Evolutionary conservation across 1,284 basidiomycete genomes (phyloP).

Genomic region (Sporisorium iseilematis-ciliati): DNA sequence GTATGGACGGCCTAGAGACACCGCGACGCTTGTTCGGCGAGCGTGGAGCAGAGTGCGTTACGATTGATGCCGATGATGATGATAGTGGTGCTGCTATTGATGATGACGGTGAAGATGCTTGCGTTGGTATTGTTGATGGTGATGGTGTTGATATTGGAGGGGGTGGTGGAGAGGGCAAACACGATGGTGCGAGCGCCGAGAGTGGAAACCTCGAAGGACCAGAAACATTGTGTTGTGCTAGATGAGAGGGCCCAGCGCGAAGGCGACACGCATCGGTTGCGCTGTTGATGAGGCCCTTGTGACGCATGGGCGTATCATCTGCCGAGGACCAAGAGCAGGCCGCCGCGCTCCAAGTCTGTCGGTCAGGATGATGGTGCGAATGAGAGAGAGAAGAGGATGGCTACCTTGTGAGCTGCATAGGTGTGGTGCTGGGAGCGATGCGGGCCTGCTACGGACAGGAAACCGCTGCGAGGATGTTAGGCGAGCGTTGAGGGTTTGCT

Average conservation of each 20-base stretch:
- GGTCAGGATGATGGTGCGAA: slow-evolving; percentile 22
- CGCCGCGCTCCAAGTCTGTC: slow-evolving; percentile 25
- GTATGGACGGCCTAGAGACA: not conserved
- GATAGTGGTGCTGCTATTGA: not conserved
- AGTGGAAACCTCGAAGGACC: slow-evolving; percentile 31
- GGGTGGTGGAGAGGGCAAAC: slow-evolving; percentile 25
- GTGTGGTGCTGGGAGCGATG: not conserved
- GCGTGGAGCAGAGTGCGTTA: not conserved
- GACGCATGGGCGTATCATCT: slow-evolving; percentile 47
- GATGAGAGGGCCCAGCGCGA: slow-evolving; percentile 12
- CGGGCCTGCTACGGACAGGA: slow-evolving; percentile 13
- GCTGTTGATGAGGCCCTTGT: slow-evolving; percentile 40
- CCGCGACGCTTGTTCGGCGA: not conserved
- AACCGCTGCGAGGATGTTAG: not conserved
- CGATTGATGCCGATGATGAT: not conserved
- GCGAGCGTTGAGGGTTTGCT: not conserved
- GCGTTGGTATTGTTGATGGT: slow-evolving; percentile 9
- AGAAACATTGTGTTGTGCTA: slow-evolving; percentile 17
- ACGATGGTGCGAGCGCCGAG: slow-evolving; percentile 2
- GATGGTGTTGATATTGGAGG: slow-evolving; percentile 26
- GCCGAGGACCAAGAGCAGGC: slow-evolving; percentile 36
- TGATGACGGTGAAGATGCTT: slow-evolving; percentile 2
- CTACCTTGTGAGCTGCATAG: slow-evolving; percentile 36
- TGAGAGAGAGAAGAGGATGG: not conserved
- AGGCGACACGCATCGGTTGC: slow-evolving; percentile 30